phyloP scores from a whole-genome alignment of 129 eudicot genomes.

The Chrysanthemum lavandulifolium region DNA sequence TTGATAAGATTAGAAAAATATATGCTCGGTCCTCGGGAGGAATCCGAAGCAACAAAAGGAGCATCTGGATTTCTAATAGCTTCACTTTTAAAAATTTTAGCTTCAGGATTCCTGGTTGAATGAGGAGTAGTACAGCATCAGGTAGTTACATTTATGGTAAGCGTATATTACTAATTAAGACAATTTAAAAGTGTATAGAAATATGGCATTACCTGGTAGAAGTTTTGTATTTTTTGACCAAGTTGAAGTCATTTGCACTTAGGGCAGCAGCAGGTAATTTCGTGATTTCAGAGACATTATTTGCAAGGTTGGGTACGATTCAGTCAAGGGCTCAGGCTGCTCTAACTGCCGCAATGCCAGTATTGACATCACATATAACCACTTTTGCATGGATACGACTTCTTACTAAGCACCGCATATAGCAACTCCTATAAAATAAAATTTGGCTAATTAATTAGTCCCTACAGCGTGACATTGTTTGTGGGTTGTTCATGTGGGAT shows the following conservation, averaged over 20 bases:
- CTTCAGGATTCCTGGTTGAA: slow-evolving; percentile 24
- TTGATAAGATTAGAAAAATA: slow-evolving; percentile 30
- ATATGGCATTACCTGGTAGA: slow-evolving; percentile 31
- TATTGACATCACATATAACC: neutral
- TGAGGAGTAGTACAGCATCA: neutral
- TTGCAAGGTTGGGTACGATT: neutral
- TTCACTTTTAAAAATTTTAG: slow-evolving; percentile 17
- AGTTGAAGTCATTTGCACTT: neutral
- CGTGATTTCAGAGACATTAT: slow-evolving; percentile 3
- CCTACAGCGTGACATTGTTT: neutral
- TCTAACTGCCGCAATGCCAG: neutral
- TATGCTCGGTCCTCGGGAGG: slow-evolving; percentile 48
- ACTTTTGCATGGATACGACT: slow-evolving; percentile 42
- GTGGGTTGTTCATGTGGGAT: neutral
- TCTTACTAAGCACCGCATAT: slow-evolving; percentile 21
- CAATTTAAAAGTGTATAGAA: neutral
- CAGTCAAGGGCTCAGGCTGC: slow-evolving; percentile 39
- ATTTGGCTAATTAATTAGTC: neutral
- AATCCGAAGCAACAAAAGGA: slow-evolving; percentile 40
- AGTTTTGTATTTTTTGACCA: slow-evolving; percentile 27
- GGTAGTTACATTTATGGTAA: neutral
- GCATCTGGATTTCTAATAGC: slow-evolving; percentile 19
- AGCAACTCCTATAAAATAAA: slow-evolving; percentile 18
- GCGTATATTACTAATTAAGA: neutral
- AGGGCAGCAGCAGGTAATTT: slow-evolving; percentile 29